Evolutionary conservation across 2,329 filamentous ascomycete species (phyloP), one percentile per base, ranked within the genome.

Genomic region (Phaeoacremonium minimum): DNA sequence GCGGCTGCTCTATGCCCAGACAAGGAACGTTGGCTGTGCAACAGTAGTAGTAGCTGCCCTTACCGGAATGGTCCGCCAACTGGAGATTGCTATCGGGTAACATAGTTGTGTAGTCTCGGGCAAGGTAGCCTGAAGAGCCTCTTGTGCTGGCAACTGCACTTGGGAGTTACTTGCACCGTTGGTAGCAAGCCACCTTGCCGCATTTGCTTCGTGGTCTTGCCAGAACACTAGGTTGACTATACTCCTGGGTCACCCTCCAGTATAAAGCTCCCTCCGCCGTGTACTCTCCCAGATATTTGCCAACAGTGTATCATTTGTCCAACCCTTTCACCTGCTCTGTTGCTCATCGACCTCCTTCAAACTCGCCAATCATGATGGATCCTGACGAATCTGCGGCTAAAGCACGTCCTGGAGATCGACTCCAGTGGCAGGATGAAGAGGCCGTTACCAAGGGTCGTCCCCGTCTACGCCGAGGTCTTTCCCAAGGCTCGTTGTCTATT

Each of bases 401-500:
- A n/a, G 9, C 22, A 9, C 22, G 22, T n/a, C 9, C 22, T n/a
- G 22, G 22, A 9, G 22, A 26, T 26, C 22, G 22, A 9, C 22
- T 26, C n/a, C 22, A 26, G n/a, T 26, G 22, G 22, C 9, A 26
- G 22, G 38, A 41, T 15, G 38, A 41, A 28, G 38, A 41, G 30
- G 22, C 38, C 9, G 33, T 30, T 9, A 28, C 15, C 29, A 14
- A 18, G 13, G 30, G 15, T 15, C 22, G 35, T 3, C 34, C 34
- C 19, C 6, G 4, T 4, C 32, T 35, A 13, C 22, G 15, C 7
- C 22, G 38, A 6, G 30, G 26, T 6, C 8, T 18, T 17, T 44
- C 40, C 6, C 20, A 18, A 16, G 56, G 63, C 28, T 67, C 64
- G 2, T 53, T 69, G 47, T 65, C 61, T 29, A 66, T 67, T 39